Evolutionary conservation across 2,329 filamentous ascomycete genomes (phyloP).

Genomic region (Leptographium lundbergii): DNA sequence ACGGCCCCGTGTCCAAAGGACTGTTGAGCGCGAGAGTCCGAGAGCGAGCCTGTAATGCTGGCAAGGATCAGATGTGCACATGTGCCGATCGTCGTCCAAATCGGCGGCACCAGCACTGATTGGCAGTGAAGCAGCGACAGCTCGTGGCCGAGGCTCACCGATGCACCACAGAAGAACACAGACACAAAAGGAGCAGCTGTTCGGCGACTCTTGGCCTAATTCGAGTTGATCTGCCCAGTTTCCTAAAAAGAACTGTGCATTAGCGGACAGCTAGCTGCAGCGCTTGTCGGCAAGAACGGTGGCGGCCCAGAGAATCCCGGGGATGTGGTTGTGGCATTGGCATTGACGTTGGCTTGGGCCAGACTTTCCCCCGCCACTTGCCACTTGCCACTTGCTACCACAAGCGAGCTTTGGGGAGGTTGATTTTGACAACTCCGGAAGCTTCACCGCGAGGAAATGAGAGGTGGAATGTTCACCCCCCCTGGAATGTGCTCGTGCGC

Average conservation of each 20-base stretch:
- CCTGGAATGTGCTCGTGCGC: too few relatives aligned
- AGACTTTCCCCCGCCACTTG: background rate
- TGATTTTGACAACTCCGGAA: background rate
- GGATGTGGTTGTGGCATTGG: constrained; percentile 3
- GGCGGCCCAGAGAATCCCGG: constrained; percentile 1
- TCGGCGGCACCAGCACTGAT: background rate
- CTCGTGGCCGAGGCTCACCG: background rate
- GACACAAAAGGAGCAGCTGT: background rate
- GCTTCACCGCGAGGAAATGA: background rate
- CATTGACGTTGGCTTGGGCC: background rate
- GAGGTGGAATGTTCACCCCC: too few relatives aligned
- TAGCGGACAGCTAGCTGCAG: background rate
- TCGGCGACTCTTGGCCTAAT: background rate
- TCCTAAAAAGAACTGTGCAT: constrained; percentile 4
- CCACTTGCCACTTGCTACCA: too few relatives aligned
- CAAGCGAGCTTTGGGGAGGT: background rate
- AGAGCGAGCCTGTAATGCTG: background rate
- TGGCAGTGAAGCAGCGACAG: background rate
- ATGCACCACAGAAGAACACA: background rate
- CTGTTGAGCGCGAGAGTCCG: too few relatives aligned
- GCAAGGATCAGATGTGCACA: background rate
- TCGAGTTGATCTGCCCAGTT: background rate
- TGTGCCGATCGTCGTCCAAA: background rate
- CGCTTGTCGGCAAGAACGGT: background rate
- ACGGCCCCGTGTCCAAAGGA: background rate